Percentiles rank a stretch among this genome's conserved stretches.
phyloP scores from a whole-genome alignment of 1,139 yeast species.

The Blastobotrys arbuscula region DNA sequence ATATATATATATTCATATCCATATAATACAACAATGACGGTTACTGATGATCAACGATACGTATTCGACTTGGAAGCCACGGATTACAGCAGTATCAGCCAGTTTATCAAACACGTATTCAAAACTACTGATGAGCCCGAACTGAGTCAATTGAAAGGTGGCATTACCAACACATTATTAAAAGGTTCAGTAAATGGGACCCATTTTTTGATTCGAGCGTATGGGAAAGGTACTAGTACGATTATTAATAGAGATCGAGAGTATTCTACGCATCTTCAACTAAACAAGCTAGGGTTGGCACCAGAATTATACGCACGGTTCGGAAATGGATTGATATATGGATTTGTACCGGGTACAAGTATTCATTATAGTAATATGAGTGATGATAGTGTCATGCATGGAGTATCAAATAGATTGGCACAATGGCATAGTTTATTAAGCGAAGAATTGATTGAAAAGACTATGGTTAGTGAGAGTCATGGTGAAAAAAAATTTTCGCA shows the following conservation, averaged over 20 bases:
- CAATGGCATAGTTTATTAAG: constrained; percentile 57
- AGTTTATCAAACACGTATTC: background rate
- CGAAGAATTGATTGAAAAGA: constrained; percentile 44
- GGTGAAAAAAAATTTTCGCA: constrained; percentile 18
- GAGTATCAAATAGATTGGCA: constrained; percentile 64
- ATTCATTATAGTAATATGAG: constrained; percentile 53
- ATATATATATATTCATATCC: background rate
- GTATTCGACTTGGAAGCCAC: background rate
- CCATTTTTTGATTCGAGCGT: constrained; percentile 59
- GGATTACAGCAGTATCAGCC: background rate
- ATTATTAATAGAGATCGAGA: constrained; percentile 75
- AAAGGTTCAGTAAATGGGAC: constrained; percentile 37
- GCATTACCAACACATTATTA: constrained; percentile 70
- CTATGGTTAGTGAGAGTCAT: constrained; percentile 32
- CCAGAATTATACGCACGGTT: constrained; percentile 66
- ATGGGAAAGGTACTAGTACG: constrained; percentile 68
- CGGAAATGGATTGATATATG: constrained; percentile 70
- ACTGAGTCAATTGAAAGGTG: constrained; percentile 52
- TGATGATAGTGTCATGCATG: constrained; percentile 44
- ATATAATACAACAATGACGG: background rate
- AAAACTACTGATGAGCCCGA: background rate
- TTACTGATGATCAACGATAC: background rate
- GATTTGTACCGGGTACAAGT: constrained; percentile 61
- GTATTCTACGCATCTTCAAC: constrained; percentile 61
- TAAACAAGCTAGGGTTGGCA: constrained; percentile 58